A percentile compares a stretch with the other conserved stretches of the same genome.
Conservation (phyloP, 2,329 filamentous ascomycete species). For the Colletotrichum noveboracense region DNA sequence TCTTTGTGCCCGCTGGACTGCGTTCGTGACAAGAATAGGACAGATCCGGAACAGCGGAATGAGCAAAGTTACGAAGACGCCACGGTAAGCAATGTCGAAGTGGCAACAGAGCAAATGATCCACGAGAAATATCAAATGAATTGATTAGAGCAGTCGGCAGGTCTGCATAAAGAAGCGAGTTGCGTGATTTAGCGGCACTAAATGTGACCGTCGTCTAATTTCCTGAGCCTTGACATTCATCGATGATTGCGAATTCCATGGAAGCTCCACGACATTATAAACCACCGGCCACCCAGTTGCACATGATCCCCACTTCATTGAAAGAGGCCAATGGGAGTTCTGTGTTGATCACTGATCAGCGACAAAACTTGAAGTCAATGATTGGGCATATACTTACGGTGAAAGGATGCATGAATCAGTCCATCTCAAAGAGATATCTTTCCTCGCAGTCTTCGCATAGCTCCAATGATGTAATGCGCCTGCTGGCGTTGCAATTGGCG, state of each 20-base stretch:
- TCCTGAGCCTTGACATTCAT: background rate
- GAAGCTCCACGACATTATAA: background rate
- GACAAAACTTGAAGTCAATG: background rate
- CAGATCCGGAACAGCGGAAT: background rate
- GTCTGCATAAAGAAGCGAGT: background rate
- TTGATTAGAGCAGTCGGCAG: background rate
- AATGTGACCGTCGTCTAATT: background rate
- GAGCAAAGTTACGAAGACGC: background rate
- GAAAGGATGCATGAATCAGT: background rate
- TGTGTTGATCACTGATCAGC: background rate
- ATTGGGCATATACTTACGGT: background rate
- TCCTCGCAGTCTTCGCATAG: background rate
- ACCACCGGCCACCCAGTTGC: background rate
- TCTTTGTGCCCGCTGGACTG: background rate
- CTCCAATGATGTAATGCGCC: background rate
- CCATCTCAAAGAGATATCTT: background rate
- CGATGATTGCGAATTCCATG: background rate
- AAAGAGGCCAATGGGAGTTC: background rate
- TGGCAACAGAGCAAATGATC: background rate
- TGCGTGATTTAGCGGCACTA: background rate
- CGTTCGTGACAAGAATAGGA: background rate
- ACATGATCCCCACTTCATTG: background rate
- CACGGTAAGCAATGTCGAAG: background rate
- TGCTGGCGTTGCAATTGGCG: background rate
- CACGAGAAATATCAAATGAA: background rate